Evolutionary conservation across 345 rosid genomes (phyloP), one percentile per base, ranked within the genome.

Genomic region (Pugionium cornutum): DNA sequence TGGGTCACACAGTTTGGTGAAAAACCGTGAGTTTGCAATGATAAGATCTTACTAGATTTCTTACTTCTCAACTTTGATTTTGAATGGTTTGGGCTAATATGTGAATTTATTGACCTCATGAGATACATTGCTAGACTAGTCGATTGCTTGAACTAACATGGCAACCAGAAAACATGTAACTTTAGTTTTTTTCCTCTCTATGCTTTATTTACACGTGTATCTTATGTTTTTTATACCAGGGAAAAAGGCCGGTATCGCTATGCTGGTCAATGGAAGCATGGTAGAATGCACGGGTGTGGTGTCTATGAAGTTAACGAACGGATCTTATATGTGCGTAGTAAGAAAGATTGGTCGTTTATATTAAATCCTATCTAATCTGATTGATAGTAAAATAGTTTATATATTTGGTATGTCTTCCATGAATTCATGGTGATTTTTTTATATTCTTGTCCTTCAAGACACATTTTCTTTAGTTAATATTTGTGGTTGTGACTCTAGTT

Each of bases 191-290:
- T 70, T 64, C 35, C 33, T 78, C 26, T 47, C 58, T 30, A 18
- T 64, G 28, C 54, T 56, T 77, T 58, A 18, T 51, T 73, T 33
- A 65, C 37, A 31, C 55, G 37, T 48, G 18, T 34, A 9, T 66
- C 29, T n/a, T 52, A 30, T 73, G 41, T 9, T 58, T 26, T 53
- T 54, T 64, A 4, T 75, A 69, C 50, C 78, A 91, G 98, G 83
- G 95, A 87, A 80, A 87, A 83, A 80, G 96, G 98, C 50, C 83
- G 96, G 43, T 91, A 91, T 56, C 90, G 98, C 48, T 91, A 91
- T 77, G 92, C 95, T 78, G 96, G 98, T 56, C 84, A 91, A 70
- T 91, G 96, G 98, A 91, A 89, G 90, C 98, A 84, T 64, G 87
- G 95, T 36, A 82, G 92, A 78, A 82, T 91, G 92, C 98, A 91